phyloP scores from a whole-genome alignment of 2,329 filamentous ascomycete species.

The Penicillium digitatum region DNA sequence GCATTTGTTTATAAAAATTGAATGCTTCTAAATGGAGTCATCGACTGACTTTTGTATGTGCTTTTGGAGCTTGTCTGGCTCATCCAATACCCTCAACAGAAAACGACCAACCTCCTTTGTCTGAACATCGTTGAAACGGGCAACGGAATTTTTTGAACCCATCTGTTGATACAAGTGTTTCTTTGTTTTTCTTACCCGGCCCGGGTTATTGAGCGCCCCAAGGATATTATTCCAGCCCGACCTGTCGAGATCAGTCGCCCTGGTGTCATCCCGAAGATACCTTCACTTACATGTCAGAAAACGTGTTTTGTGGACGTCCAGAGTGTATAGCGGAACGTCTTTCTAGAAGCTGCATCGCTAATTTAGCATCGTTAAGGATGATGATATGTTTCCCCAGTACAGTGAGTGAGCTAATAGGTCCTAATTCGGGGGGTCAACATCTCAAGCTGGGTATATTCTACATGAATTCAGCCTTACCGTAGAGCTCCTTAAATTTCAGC shows the following conservation, averaged over 20 bases:
- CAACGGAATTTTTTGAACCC: constrained; percentile 41
- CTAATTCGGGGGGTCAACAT: constrained; percentile 10
- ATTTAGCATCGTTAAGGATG: constrained; percentile 30
- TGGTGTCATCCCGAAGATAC: not conserved
- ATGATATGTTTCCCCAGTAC: constrained; percentile 33
- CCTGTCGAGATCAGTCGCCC: constrained; percentile 8
- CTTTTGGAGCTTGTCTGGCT: constrained; percentile 38
- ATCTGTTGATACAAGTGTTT: constrained; percentile 46
- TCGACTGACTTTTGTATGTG: constrained; percentile 37
- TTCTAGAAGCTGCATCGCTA: constrained; percentile 32
- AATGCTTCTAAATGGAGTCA: not conserved
- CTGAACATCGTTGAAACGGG: constrained; percentile 42
- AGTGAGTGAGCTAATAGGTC: constrained; percentile 34
- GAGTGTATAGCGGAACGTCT: constrained; percentile 27
- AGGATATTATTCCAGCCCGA: constrained; percentile 39
- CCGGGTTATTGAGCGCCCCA: constrained; percentile 35
- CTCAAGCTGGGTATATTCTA: not conserved
- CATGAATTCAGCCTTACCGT: constrained; percentile 19
- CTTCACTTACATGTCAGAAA: constrained; percentile 34
- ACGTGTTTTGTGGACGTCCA: constrained; percentile 24
- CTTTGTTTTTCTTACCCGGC: constrained; percentile 40
- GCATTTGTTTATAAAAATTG: not conserved
- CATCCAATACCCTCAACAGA: constrained; percentile 41
- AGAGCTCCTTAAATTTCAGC: constrained; percentile 40
- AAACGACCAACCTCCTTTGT: constrained; percentile 45